phyloP scores from a whole-genome alignment of 1,139 yeast genomes.

The Zygosaccharomyces sapae region DNA sequence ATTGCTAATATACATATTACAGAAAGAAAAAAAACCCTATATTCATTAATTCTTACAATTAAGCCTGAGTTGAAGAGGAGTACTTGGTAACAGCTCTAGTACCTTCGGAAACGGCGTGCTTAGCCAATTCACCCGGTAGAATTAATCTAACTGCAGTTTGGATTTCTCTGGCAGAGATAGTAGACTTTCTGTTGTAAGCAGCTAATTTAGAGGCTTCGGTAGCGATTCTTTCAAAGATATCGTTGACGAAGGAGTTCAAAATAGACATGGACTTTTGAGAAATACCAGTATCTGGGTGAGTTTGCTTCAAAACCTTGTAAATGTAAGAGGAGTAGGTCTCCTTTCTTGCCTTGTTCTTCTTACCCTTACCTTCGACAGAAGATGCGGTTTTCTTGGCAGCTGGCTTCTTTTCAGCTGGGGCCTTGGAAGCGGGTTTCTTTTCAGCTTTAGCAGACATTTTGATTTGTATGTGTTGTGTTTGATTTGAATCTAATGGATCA shows the following conservation, averaged over 20 bases:
- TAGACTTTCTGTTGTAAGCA: conserved; percentile 98
- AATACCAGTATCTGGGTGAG: conserved; percentile 99
- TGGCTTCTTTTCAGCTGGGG: conserved; percentile 97
- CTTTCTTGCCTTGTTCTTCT: conserved; percentile 96
- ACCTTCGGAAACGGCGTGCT: conserved; percentile 99
- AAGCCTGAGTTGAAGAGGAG: conserved; percentile 62
- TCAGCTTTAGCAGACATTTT: conserved; percentile 94
- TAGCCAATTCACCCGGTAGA: conserved; percentile 99
- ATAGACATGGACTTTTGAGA: conserved; percentile 99
- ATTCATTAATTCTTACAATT: neutral
- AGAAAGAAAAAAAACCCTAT: conserved; percentile 2
- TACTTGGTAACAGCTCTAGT: conserved; percentile 99
- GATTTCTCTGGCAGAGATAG: conserved; percentile 98
- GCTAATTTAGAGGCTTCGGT: conserved; percentile 98
- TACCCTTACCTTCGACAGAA: conserved; percentile 71
- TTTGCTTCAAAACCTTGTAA: conserved; percentile 97
- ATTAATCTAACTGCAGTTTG: conserved; percentile 99
- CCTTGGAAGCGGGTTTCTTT: conserved; percentile 98
- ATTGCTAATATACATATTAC: conserved; percentile 14
- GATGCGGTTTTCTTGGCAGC: conserved; percentile 92
- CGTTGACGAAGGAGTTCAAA: conserved; percentile 98
- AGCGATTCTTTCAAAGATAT: conserved; percentile 92
- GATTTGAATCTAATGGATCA: conserved; percentile 8
- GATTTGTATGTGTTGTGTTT: conserved; percentile 27
- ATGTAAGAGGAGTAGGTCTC: conserved; percentile 98